A percentile compares a stretch with the other conserved stretches of the same genome.
Conservation (phyloP, 75 land plant genomes). For the Pinus taeda region DNA sequence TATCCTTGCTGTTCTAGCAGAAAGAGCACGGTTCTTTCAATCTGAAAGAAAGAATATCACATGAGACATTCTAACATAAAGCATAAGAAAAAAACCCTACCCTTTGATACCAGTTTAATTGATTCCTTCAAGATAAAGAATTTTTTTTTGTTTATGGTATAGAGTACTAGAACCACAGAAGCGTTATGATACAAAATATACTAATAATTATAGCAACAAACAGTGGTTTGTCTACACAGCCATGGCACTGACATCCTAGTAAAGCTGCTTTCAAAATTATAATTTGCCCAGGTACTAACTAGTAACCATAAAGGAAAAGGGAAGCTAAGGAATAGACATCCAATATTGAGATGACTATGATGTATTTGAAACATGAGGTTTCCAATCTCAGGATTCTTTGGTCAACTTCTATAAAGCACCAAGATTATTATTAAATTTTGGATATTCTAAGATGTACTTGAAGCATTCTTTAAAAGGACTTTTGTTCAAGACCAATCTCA, state of each 20-base stretch:
- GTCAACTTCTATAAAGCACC: no score
- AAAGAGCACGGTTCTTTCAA: slow-evolving; percentile 47
- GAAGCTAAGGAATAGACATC: no score
- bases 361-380: no score
- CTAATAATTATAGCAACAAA: not conserved
- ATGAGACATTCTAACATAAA: not conserved
- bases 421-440: no score
- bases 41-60: slow-evolving; percentile 14
- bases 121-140: not conserved
- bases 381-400: no score
- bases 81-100: not conserved
- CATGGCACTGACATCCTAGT: no score
- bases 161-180: no score
- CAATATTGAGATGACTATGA: no score
- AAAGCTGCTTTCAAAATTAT: not conserved
- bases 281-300: not conserved
- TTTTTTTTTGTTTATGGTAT: not conserved
- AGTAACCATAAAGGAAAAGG: no score
- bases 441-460: no score
- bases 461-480: no score
- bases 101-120: not conserved
- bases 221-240: not conserved
- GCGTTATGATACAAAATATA: not conserved
- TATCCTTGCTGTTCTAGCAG: slow-evolving; percentile 40
- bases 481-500: no score